phyloP scores from a whole-genome alignment of 148 eudicot species.

The Vaccinium corymbosum region DNA sequence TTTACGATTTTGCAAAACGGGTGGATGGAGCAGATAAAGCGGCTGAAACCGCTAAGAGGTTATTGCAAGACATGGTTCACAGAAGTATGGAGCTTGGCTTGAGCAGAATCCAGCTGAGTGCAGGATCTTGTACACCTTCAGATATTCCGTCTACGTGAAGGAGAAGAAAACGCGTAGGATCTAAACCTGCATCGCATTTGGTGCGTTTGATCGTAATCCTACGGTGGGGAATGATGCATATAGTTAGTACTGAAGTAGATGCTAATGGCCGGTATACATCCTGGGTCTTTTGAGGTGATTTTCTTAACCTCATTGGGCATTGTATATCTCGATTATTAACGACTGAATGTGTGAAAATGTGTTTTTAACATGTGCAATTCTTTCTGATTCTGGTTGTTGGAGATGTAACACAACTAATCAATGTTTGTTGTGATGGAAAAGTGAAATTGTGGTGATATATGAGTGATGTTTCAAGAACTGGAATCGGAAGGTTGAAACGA shows the following conservation, averaged over 20 bases:
- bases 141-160: conserved; percentile 9
- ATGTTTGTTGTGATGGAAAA: conserved; percentile 4
- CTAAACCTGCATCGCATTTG: neutral
- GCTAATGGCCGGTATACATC: conserved; percentile 4
- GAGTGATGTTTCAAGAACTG: no score
- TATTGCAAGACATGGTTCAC: conserved; percentile 61
- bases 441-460: neutral
- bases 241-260: conserved; percentile 15
- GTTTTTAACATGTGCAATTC: neutral
- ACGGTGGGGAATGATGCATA: neutral
- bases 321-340: conserved; percentile 17
- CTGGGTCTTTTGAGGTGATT: conserved; percentile 25
- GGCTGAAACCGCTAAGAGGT: conserved; percentile 56
- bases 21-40: conserved; percentile 59
- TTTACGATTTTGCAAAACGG: conserved; percentile 43
- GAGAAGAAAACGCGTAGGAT: neutral
- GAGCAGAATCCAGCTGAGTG: conserved; percentile 37
- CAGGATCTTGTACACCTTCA: conserved; percentile 32
- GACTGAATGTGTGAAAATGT: conserved; percentile 10
- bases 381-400: neutral
- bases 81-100: conserved; percentile 51
- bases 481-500: no score
- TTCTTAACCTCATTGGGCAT: conserved; percentile 20
- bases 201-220: neutral
- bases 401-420: neutral